Evolutionary conservation across 441 rosid genomes (phyloP).

Genomic region (Syzygium syzygioides): DNA sequence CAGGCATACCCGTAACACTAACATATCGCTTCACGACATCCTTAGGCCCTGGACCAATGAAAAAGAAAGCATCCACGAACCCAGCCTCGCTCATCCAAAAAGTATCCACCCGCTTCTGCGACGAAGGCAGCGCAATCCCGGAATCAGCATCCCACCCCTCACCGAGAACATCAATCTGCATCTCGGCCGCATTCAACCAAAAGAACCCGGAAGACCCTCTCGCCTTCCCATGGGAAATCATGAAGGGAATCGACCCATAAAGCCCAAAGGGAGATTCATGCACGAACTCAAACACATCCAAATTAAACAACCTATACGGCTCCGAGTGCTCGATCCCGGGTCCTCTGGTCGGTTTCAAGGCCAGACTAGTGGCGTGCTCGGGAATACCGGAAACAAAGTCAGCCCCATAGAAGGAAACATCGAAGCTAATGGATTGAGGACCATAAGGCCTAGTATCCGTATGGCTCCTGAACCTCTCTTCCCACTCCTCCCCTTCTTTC

Average conservation of each 20-base stretch:
- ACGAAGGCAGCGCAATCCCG: conserved; percentile 51
- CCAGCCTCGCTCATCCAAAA: conserved; percentile 99
- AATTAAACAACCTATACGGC: conserved; percentile 83
- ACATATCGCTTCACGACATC: conserved; percentile 87
- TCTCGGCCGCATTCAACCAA: conserved; percentile 98
- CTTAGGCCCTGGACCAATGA: conserved; percentile 84
- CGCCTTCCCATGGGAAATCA: conserved; percentile 80
- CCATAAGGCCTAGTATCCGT: conserved; percentile 85
- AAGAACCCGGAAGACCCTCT: conserved; percentile 81
- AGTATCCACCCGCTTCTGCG: conserved; percentile 65
- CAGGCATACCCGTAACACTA: conserved; percentile 71
- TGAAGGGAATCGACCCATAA: conserved; percentile 89
- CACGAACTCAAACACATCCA: conserved; percentile 85
- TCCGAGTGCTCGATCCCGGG: conserved; percentile 87
- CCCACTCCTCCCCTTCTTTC: conserved; percentile 80
- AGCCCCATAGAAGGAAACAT: conserved; percentile 81
- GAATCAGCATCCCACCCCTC: conserved; percentile 88
- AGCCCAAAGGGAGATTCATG: conserved; percentile 94
- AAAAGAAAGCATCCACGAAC: conserved; percentile 87
- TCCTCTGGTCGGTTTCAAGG: conserved; percentile 83
- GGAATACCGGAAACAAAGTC: conserved; percentile 90
- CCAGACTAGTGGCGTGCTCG: conserved; percentile 86
- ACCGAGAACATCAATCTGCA: conserved; percentile 96
- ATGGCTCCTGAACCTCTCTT: conserved; percentile 75
- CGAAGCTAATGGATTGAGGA: conserved; percentile 91